These are phyloP conservation scores for Breviolum minutum DNA, from an alignment of 73 alveolate species.

Conservation along the genomic window DNA sequence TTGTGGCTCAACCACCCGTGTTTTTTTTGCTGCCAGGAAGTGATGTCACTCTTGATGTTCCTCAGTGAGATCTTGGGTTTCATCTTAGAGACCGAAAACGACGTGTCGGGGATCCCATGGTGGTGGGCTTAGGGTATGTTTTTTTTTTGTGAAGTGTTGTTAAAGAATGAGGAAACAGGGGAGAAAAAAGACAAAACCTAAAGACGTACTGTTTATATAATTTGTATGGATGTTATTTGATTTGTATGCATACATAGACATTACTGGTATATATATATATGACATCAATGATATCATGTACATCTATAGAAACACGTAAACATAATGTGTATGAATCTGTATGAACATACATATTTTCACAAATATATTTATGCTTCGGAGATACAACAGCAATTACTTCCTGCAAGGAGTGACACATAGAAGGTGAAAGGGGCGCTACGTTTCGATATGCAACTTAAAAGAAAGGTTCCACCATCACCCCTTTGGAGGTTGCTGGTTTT, in stretches of 20 bases:
- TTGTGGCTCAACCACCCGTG: no score
- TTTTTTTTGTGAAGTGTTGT: neutral
- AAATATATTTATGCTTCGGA: neutral
- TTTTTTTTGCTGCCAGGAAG: no score
- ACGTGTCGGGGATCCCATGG: neutral
- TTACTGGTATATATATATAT: neutral
- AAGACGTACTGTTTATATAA: neutral
- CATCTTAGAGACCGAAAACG: neutral
- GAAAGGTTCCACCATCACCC: no score
- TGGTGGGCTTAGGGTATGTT: no score
- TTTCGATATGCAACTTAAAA: no score
- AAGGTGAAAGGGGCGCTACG: no score
- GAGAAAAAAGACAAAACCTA: no score
- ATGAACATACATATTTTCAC: neutral
- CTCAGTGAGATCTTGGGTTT: slow-evolving; percentile 7
- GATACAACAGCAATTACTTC: no score
- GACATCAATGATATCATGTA: neutral
- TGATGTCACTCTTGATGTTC: neutral
- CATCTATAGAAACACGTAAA: neutral
- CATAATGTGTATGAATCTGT: neutral
- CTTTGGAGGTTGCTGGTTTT: no score
- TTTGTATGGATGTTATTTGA: neutral
- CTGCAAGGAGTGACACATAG: no score
- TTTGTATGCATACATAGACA: neutral
- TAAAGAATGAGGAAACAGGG: neutral